A percentile compares a stretch with the other conserved stretches of the same genome.
phyloP scores from a whole-genome alignment of 345 rosid species.

The Rhodomyrtus tomentosa region DNA sequence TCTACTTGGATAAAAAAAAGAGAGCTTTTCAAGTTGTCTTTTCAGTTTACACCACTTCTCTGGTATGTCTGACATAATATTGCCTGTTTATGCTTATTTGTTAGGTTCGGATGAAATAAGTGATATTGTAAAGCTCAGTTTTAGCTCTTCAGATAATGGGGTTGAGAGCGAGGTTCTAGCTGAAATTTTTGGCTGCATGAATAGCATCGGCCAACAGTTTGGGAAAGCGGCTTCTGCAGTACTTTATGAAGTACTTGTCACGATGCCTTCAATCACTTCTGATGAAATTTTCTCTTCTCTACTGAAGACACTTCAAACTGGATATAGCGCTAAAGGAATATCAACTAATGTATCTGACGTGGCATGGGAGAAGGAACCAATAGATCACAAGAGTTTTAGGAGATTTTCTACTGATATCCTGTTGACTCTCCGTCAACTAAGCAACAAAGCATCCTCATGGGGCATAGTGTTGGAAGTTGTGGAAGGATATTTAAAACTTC shows the following conservation, averaged over 20 bases:
- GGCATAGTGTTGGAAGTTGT: conserved; percentile 48
- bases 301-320: conserved; percentile 70
- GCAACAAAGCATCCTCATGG: conserved; percentile 69
- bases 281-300: conserved; percentile 70
- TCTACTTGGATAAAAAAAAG: background rate
- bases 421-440: conserved; percentile 49
- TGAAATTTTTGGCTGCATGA: conserved; percentile 53
- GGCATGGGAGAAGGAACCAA: conserved; percentile 51
- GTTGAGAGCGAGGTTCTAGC: conserved; percentile 48
- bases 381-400: conserved; percentile 61
- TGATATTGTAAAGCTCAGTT: conserved; percentile 24
- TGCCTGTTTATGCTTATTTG: conserved; percentile 1
- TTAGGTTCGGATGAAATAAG: conserved; percentile 46
- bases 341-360: conserved; percentile 11
- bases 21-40: background rate
- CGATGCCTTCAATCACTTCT: conserved; percentile 39
- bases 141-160: conserved; percentile 27
- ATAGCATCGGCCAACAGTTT: conserved; percentile 59
- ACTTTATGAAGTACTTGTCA: conserved; percentile 63
- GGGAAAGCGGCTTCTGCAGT: conserved; percentile 69
- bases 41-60: background rate
- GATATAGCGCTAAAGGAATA: conserved; percentile 43
- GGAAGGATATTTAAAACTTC: conserved; percentile 51
- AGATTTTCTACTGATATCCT: conserved; percentile 71
- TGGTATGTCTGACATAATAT: background rate